Base-by-base conservation (phyloP, 2,329 filamentous ascomycete genomes). In the Pseudogymnoascus sp. region DNA sequence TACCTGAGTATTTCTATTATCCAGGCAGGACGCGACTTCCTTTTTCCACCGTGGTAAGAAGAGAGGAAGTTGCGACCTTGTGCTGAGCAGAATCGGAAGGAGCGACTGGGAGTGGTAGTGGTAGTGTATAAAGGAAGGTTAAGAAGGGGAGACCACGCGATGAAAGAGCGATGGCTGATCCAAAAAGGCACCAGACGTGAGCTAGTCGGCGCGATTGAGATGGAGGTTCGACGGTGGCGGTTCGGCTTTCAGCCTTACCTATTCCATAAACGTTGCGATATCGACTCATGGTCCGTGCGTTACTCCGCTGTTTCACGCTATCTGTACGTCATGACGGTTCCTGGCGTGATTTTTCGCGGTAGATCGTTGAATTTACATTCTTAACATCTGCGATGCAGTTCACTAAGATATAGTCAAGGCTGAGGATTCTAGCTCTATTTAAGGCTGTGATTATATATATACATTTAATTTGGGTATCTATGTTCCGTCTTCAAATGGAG, bases 1-100 rank as follows among this genome's bases (percentile, higher is more conserved):
- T 56, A 56, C 49, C 49, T 56, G 49, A 56, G 49, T 56, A 56
- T 56, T 53, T 56, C 49, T 56, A 56, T 56, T 56, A n/a, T 56
- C 49, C 49, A 56, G 49, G 49, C 28, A 56, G 34, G 18, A 56
- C 49, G 49, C 49, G 49, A 56, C 49, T 56, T 56, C 49, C 49
- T 9, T 56, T 56, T 34, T 36, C 49, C 5, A 56, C 49, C 49
- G 49, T 31, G 49, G 28, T 56, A 56, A 34, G 49, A 34, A 56
- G 11, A 56, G 49, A 56, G 49, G 49, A 56, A 56, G 49, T 56
- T 56, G 49, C 49, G 49, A 56, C 23, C 49, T 56, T 56, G 49
- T 34, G 49, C 16, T 36, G 49, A 36, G 49, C 11, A 56, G 49
- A 21, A 21, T 18, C 49, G 49, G 49, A 56, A 56, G 49, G 28